A percentile compares a stretch with the other conserved stretches of the same genome.
Conservation (phyloP, 2,329 filamentous ascomycete species). For the Xylaria sp. region DNA sequence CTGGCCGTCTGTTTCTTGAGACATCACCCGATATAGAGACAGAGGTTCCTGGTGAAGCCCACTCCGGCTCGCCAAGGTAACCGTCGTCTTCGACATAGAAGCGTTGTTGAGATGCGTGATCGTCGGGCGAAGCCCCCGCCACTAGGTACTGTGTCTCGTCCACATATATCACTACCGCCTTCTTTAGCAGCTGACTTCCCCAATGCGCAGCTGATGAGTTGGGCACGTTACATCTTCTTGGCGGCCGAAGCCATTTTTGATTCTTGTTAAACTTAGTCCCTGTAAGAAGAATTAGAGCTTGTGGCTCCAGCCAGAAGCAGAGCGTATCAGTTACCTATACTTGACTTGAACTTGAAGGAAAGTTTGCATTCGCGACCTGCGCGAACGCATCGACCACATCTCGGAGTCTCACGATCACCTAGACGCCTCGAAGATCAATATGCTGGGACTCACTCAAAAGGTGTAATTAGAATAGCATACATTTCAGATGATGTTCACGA, state of each 20-base stretch:
- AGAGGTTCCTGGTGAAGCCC: constrained; percentile 31
- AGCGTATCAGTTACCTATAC: constrained; percentile 45
- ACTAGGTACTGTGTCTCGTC: constrained; percentile 48
- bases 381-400: constrained; percentile 49
- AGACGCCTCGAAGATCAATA: constrained; percentile 42
- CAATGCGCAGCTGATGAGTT: background rate
- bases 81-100: constrained; percentile 38
- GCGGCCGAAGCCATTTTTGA: constrained; percentile 49
- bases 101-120: constrained; percentile 41
- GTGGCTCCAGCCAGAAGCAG: background rate
- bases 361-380: constrained; percentile 51
- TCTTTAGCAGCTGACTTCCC: constrained; percentile 28
- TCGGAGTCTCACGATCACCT: constrained; percentile 55
- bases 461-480: constrained; percentile 46
- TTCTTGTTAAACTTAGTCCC: constrained; percentile 46
- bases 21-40: constrained; percentile 24
- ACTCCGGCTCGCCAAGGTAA: constrained; percentile 31
- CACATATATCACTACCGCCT: constrained; percentile 48
- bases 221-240: constrained; percentile 44
- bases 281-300: constrained; percentile 23
- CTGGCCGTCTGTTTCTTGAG: background rate
- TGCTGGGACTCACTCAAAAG: constrained; percentile 1
- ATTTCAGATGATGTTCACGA: constrained; percentile 61
- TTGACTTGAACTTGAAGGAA: constrained; percentile 51
- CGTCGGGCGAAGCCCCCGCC: constrained; percentile 41